phyloP scores from a whole-genome alignment of 441 rosid genomes.

The Aquilaria agallochum region DNA sequence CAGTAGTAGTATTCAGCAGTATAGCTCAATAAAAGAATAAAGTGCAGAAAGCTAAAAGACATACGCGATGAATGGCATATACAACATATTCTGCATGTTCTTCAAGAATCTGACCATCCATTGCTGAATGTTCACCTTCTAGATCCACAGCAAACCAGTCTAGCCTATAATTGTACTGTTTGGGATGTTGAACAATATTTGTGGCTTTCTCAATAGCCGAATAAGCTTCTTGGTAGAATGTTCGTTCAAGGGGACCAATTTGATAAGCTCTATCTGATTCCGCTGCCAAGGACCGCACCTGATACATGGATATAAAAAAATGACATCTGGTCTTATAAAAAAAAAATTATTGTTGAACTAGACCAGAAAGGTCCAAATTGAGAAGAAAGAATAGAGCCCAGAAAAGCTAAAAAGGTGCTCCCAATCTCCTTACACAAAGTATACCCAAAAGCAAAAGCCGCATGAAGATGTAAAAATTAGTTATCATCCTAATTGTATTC shows the following conservation, averaged over 20 bases:
- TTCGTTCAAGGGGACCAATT: constrained; percentile 76
- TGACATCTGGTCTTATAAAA: no score
- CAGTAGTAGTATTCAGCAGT: no score
- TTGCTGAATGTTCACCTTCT: constrained; percentile 99
- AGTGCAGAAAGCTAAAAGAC: constrained; percentile 20
- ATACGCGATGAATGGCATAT: constrained; percentile 92
- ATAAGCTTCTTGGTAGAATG: constrained; percentile 73
- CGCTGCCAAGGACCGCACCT: constrained; percentile 97
- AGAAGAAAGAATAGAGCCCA: no score
- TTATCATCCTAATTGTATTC: no score
- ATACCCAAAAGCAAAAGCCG: no score
- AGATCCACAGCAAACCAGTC: constrained; percentile 99
- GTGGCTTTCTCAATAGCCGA: constrained; percentile 52
- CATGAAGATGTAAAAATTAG: no score
- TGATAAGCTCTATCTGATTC: constrained; percentile 94
- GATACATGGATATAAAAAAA: constrained; percentile 5
- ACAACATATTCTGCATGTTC: constrained; percentile 98
- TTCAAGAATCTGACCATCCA: constrained; percentile 96
- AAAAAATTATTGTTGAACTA: no score
- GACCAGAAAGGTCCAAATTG: no score
- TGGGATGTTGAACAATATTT: constrained; percentile 41
- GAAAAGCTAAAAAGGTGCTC: no score
- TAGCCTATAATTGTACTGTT: constrained; percentile 55
- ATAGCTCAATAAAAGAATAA: constrained; percentile 4
- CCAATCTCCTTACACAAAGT: no score